A percentile compares a stretch with the other conserved stretches of the same genome.
phyloP scores from a whole-genome alignment of 371 early-diverging fungal species.

The Furculomyces boomerangus region DNA sequence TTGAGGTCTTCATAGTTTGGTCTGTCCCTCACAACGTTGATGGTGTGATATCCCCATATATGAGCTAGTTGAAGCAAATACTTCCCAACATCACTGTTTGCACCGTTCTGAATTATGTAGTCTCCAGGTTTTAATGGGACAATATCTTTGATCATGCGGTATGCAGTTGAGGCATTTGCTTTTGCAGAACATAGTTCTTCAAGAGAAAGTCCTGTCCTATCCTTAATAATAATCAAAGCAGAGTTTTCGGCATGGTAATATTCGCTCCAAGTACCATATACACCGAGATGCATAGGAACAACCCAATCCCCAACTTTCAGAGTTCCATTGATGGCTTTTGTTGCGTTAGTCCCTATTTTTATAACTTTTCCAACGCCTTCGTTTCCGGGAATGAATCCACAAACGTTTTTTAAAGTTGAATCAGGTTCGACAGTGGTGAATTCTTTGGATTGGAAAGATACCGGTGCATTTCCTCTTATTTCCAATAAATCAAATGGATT shows the following conservation, averaged over 20 bases:
- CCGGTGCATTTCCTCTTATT: neutral
- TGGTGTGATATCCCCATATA: conserved; percentile 57
- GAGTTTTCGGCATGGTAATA: neutral
- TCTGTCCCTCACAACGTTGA: conserved; percentile 75
- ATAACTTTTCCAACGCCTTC: conserved; percentile 68
- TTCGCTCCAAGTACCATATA: neutral
- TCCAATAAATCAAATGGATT: conserved; percentile 84
- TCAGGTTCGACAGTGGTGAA: neutral
- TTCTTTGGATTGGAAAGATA: neutral
- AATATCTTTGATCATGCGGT: conserved; percentile 81
- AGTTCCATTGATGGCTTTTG: conserved; percentile 1
- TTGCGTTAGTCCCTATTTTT: conserved; percentile 24
- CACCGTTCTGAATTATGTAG: conserved; percentile 79
- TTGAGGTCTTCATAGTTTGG: conserved; percentile 41
- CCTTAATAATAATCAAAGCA: neutral
- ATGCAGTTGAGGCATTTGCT: conserved; percentile 91
- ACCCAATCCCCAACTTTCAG: conserved; percentile 60
- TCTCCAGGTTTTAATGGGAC: conserved; percentile 46
- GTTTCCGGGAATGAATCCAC: conserved; percentile 55
- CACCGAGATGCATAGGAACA: conserved; percentile 24
- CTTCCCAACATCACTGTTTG: conserved; percentile 89
- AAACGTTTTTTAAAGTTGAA: conserved; percentile 4
- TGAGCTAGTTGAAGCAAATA: conserved; percentile 79
- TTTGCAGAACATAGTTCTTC: conserved; percentile 55
- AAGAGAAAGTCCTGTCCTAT: conserved; percentile 20